Conservation (phyloP, 2,329 filamentous ascomycete genomes). For the Apiospora marii region DNA sequence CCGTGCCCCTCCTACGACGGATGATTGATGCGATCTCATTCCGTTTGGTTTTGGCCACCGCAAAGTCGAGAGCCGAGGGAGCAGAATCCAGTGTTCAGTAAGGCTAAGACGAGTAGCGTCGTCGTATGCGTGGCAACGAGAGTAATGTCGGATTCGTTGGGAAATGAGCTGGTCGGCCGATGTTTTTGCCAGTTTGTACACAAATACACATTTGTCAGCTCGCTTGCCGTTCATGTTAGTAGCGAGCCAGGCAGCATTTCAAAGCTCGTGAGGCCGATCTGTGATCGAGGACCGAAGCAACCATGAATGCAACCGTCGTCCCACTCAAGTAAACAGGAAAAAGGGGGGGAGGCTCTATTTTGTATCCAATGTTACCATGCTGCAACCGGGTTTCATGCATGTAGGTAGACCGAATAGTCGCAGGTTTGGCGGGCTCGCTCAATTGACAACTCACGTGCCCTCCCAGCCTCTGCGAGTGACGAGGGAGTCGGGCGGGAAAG, state of each 20-base stretch:
- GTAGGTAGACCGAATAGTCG: not conserved
- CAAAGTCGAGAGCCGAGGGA: not conserved
- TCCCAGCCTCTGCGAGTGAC: not conserved
- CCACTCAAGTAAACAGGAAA: not conserved
- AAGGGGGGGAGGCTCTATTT: not conserved
- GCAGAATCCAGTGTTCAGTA: not conserved
- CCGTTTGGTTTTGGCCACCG: not conserved
- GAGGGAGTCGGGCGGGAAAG: conserved; percentile 13
- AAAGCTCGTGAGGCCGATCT: conserved; percentile 6
- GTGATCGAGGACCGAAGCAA: not conserved
- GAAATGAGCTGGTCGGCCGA: conserved; percentile 2
- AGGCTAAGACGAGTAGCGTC: not conserved
- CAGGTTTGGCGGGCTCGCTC: not conserved
- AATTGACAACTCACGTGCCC: conserved; percentile 1
- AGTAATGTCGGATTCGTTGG: not conserved
- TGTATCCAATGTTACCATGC: conserved; percentile 2
- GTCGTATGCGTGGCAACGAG: conserved; percentile 16
- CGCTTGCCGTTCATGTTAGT: not conserved
- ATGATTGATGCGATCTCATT: not conserved
- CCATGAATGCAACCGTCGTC: not conserved
- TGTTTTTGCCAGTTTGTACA: too few species aligned
- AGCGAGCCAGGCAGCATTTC: not conserved
- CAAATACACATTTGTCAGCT: conserved; percentile 10
- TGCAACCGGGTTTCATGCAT: not conserved
- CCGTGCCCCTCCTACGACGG: not conserved